phyloP scores from a whole-genome alignment of 2,329 filamentous ascomycete species.

The Calycina marina region DNA sequence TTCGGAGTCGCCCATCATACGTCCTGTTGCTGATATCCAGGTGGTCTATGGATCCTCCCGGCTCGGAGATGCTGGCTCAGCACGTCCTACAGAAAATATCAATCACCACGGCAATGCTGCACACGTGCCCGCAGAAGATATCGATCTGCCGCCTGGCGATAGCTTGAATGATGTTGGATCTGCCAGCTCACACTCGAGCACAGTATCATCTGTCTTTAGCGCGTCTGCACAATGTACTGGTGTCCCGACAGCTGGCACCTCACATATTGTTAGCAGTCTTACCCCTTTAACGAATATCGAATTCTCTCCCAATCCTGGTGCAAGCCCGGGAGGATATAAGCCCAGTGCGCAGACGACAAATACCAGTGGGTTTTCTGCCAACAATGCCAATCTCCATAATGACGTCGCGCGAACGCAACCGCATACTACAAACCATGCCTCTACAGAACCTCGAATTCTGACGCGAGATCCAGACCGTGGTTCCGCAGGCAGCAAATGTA shows the following conservation, averaged over 20 bases:
- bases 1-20: conserved; percentile 19
- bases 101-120: conserved; percentile 13
- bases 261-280: conserved; percentile 29
- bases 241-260: conserved; percentile 14
- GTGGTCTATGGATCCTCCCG: conserved; percentile 18
- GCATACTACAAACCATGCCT: conserved; percentile 6
- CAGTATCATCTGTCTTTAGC: conserved; percentile 59
- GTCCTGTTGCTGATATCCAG: conserved; percentile 23
- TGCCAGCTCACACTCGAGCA: conserved; percentile 56
- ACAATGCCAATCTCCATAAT: conserved; percentile 9
- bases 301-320: conserved; percentile 44
- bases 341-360: conserved; percentile 21
- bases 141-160: conserved; percentile 46
- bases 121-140: conserved; percentile 31
- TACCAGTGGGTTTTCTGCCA: conserved; percentile 19
- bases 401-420: conserved; percentile 19
- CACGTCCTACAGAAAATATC: conserved; percentile 15
- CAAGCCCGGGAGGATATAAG: conserved; percentile 33
- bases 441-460: conserved; percentile 24
- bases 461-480: conserved; percentile 41
- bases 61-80: conserved; percentile 18
- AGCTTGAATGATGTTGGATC: conserved; percentile 58
- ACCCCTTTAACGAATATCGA: conserved; percentile 54
- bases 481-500: conserved; percentile 42
- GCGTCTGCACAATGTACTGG: conserved; percentile 15